Evolutionary conservation across 345 rosid species (phyloP), one percentile per base, ranked within the genome.

Genomic region (Erodium maritimum): DNA sequence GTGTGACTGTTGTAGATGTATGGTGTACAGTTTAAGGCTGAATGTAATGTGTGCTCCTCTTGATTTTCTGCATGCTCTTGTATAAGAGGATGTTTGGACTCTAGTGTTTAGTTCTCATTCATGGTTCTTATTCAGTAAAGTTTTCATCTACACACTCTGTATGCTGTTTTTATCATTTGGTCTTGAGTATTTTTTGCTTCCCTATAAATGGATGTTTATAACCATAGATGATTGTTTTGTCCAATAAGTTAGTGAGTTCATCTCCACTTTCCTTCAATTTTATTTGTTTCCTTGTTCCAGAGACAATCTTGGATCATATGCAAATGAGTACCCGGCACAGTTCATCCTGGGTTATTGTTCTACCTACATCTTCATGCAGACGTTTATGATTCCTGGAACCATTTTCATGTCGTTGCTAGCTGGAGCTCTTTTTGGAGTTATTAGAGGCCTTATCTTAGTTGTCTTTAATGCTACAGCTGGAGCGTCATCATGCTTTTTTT

Each of bases 331-430:
- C 52, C 96, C 96, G 11, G 75, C 82, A 29, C 90, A 80, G 58
- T 93, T 93, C 69, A 81, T 89, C 33, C 73, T 93, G 72, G 97
- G 96, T 52, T 93, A 93, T 74, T 89, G 95, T 74, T 80, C 99
- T 3, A 93, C 91, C 0, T 93, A 93, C 72, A 89, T 93, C 70
- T 93, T 93, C 77, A 93, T 89, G 99, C 99, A 93, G 79, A 93
- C 99, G n/a, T 93, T 93, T 62, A 93, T 93, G 99, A 93, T 93
- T 61, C 99, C 99, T 14, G 99, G 99, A 71, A 93, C 99, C 19
- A 86, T 93, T 79, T 93, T 93, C 77, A 86, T 93, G 99, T 93
- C 99, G 51, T 60, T 89, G 69, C 89, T 93, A 14, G 99, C 99
- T 24, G 99, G 99, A 64, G 99, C 99, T 52, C 95, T 93, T 63